Conservation (phyloP, 2,329 filamentous ascomycete species). For the Colletotrichum spinosum region DNA sequence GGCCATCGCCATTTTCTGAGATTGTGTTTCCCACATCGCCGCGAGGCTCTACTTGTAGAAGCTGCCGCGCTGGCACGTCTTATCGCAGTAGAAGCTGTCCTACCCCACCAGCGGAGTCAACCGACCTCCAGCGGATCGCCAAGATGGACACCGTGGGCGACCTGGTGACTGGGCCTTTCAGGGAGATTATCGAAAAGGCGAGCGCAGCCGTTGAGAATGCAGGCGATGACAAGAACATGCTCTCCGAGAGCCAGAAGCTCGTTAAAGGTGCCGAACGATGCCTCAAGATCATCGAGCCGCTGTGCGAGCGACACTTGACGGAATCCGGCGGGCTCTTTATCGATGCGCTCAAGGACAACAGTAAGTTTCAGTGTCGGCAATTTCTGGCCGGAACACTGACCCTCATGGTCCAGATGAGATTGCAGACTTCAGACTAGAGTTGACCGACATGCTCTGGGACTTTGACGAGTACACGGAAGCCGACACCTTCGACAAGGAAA, state of each 20-base stretch:
- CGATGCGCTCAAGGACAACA: conserved; percentile 64
- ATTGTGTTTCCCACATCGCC: not conserved
- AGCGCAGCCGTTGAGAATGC: conserved; percentile 60
- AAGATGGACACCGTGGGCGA: conserved; percentile 54
- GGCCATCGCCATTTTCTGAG: not conserved
- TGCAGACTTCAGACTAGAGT: conserved; percentile 57
- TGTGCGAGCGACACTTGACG: conserved; percentile 60
- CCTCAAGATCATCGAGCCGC: conserved; percentile 62
- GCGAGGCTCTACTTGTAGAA: not conserved
- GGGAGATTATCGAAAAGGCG: conserved; percentile 64
- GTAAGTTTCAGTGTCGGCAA: conserved; percentile 49
- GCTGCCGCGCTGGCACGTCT: not conserved
- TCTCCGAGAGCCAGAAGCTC: conserved; percentile 60
- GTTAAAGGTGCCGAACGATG: conserved; percentile 62
- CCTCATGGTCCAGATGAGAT: conserved; percentile 57
- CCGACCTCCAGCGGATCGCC: not conserved
- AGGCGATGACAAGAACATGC: conserved; percentile 58
- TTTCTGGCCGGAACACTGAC: not conserved
- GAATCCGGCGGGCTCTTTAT: conserved; percentile 63
- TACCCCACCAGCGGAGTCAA: not conserved
- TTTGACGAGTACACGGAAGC: conserved; percentile 66
- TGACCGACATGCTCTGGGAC: conserved; percentile 65
- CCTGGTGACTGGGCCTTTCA: conserved; percentile 63
- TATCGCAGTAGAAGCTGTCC: not conserved
- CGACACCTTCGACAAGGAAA: conserved; percentile 62